Base-by-base conservation (phyloP, 495 filamentous ascomycete genomes). In the Pseudoneurospora amorphoporcata region DNA sequence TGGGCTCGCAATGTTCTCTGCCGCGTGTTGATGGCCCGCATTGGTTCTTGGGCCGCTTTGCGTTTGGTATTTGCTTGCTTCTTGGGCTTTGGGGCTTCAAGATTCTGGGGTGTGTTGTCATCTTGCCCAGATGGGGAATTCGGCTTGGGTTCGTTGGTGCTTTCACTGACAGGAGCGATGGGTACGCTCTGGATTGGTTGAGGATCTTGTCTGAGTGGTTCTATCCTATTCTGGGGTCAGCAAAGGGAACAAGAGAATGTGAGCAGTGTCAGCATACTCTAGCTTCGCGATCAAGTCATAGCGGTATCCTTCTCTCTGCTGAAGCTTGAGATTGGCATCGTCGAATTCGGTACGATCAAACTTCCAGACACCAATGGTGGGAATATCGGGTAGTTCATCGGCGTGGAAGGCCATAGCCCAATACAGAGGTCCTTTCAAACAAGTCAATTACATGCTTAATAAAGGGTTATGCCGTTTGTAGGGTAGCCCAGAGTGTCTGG, bases 331-430 rank as follows among this genome's bases (percentile, higher is more conserved):
- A 35, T 76, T 75, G 9, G 76, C 76, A 29, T 73, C 72, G 19
- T 76, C 75, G 37, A 76, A 77, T 4, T 72, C 71, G 10, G 69
- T 37, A 8, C 40, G 75, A 17, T 71, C 71, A 17, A 76, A 77
- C 14, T 71, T 72, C 76, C 76, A 77, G 3, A 72, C 41, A 1
- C 76, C 76, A 35, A 76, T 69, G 3, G 70, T 42, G 12, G 71
- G 71, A 23, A 75, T 72, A 16, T 70, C 73, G 0, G 73, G 75
- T 2, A 70, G 70, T 35, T 72, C 71, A 0, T 43, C 71, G 17
- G 75, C 72, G 42, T 76, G 73, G 12, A 77, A 77, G 10, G 75
- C 72, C 35, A 77, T 39, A 5, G 76, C 72, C 43, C 69, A 76
- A 37, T 76, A 72, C 10, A 74, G 42, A 6, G 71, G 69, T 0